phyloP scores from a whole-genome alignment of 108 stramenopile genomes.

The Aurantiochytrium sp. region DNA sequence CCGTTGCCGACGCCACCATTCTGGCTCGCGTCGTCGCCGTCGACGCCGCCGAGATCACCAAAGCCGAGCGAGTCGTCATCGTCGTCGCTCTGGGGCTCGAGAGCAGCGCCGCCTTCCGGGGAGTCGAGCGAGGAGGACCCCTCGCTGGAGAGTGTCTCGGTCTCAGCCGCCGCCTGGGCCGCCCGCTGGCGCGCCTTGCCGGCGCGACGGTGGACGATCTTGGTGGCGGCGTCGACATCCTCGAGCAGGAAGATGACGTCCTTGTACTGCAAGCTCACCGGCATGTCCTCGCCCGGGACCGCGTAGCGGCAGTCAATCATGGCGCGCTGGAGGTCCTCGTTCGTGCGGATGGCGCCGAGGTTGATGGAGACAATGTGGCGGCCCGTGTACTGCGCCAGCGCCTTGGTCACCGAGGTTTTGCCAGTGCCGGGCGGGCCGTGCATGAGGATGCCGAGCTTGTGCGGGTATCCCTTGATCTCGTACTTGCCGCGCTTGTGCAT shows the following conservation, averaged over 20 bases:
- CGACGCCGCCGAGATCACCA: not conserved
- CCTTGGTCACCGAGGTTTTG: slow-evolving; percentile 68
- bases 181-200: not conserved
- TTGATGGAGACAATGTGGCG: slow-evolving; percentile 71
- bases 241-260: slow-evolving; percentile 76
- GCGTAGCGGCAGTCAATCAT: slow-evolving; percentile 65
- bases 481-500: slow-evolving; percentile 63
- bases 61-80: not conserved
- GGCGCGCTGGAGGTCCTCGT: slow-evolving; percentile 67
- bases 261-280: slow-evolving; percentile 42
- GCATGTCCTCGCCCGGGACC: slow-evolving; percentile 52
- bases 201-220: slow-evolving; percentile 57
- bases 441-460: slow-evolving; percentile 63
- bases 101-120: too few species aligned
- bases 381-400: slow-evolving; percentile 63
- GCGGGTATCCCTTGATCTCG: slow-evolving; percentile 69
- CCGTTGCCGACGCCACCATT: not conserved
- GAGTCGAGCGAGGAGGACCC: not conserved
- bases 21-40: slow-evolving; percentile 16
- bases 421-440: slow-evolving; percentile 58
- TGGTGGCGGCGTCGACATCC: slow-evolving; percentile 71
- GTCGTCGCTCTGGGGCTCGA: not conserved
- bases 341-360: slow-evolving; percentile 60
- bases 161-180: not conserved
- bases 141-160: not conserved